Conservation (phyloP, 2,329 filamentous ascomycete species). For the Plenodomus tracheiphilus region DNA sequence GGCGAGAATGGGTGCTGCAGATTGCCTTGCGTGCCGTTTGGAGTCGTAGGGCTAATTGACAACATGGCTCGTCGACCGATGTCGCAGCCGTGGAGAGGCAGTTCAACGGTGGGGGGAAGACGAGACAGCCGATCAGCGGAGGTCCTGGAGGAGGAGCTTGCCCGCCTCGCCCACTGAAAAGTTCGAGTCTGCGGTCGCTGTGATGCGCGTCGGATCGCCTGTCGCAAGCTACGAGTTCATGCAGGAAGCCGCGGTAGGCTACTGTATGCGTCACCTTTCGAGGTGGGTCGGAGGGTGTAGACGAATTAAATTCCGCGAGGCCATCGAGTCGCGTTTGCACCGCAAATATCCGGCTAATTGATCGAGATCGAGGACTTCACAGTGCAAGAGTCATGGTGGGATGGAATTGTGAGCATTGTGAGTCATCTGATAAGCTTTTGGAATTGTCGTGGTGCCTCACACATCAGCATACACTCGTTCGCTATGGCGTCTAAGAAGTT, state of each 20-base stretch:
- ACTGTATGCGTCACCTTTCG: conserved; percentile 8
- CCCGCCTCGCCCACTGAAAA: not conserved
- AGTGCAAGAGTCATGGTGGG: not conserved
- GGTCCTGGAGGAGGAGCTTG: not conserved
- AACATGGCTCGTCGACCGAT: conserved; percentile 16
- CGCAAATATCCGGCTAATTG: not conserved
- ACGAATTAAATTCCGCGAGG: not conserved
- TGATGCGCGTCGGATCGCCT: not conserved
- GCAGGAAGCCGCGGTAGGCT: conserved; percentile 13
- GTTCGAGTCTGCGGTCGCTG: not conserved
- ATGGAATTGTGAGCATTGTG: not conserved
- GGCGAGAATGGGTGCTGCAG: conserved; percentile 31
- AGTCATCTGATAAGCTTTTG: not conserved
- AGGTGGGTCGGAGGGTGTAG: not conserved
- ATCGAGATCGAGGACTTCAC: no score
- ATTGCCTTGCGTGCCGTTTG: conserved; percentile 22
- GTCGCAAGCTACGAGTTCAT: conserved; percentile 14
- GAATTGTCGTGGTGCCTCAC: no score
- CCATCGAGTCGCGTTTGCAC: not conserved
- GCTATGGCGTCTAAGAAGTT: no score
- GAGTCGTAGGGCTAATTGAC: conserved; percentile 40
- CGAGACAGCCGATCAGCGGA: not conserved
- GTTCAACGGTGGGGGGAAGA: not conserved
- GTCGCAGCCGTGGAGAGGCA: conserved; percentile 9
- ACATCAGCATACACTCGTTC: no score